Conservation (phyloP, 371 early-diverging fungal genomes). For the Encephalitozoon romaleae region DNA sequence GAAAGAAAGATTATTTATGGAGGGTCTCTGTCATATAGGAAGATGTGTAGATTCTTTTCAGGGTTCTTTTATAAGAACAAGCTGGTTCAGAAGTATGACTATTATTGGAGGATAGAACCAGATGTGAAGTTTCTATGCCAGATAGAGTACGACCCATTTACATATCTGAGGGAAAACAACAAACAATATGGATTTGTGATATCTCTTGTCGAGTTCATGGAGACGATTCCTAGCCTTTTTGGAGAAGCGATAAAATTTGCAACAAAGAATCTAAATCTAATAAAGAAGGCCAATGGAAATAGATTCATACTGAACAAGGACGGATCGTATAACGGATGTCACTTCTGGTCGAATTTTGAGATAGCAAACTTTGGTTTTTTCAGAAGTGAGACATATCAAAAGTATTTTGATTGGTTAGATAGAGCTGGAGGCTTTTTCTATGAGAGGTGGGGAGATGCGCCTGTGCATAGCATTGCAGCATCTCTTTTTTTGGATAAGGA, state of each 20-base stretch:
- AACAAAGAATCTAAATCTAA: slow-evolving; percentile 25
- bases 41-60: slow-evolving; percentile 82
- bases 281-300: slow-evolving; percentile 41
- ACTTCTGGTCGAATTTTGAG: slow-evolving; percentile 92
- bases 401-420: slow-evolving; percentile 73
- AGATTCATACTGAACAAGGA: slow-evolving; percentile 48
- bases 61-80: slow-evolving; percentile 77
- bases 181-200: slow-evolving; percentile 73
- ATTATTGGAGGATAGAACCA: slow-evolving; percentile 91
- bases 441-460: slow-evolving; percentile 87
- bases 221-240: slow-evolving; percentile 74
- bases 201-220: slow-evolving; percentile 66
- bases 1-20: slow-evolving; percentile 70
- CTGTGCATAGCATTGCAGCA: slow-evolving; percentile 74
- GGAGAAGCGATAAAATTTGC: slow-evolving; percentile 62
- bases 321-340: slow-evolving; percentile 64
- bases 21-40: slow-evolving; percentile 70
- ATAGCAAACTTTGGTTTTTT: slow-evolving; percentile 74
- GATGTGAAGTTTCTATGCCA: slow-evolving; percentile 72
- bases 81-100: slow-evolving; percentile 69
- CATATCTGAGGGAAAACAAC: slow-evolving; percentile 65
- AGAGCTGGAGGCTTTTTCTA: slow-evolving; percentile 78
- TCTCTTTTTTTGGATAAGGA: slow-evolving; percentile 65
- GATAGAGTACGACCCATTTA: slow-evolving; percentile 73
- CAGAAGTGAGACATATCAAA: slow-evolving; percentile 65